These are phyloP conservation scores for Rhodotorula toruloides DNA, from an alignment of 768 basidiomycete genomes.

Conservation along the genomic window DNA sequence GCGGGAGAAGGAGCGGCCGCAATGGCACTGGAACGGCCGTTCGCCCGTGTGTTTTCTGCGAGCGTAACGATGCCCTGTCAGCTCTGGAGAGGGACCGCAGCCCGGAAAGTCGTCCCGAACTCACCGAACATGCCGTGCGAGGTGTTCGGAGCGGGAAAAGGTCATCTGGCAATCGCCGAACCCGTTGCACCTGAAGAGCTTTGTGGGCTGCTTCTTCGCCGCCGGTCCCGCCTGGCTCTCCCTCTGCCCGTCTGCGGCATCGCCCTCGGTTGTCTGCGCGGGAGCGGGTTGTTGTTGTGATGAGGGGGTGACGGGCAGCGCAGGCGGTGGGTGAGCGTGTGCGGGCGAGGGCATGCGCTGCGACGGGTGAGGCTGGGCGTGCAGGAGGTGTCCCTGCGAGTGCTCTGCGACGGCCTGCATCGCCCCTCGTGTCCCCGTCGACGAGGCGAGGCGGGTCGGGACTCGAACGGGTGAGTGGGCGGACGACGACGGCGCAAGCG, in stretches of 20 bases:
- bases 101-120: constrained; percentile 40
- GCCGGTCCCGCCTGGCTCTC: too few relatives aligned
- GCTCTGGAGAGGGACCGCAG: background rate
- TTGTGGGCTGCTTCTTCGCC: constrained; percentile 11
- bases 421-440: too few relatives aligned
- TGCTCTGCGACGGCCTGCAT: background rate
- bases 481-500: background rate
- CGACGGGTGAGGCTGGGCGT: background rate
- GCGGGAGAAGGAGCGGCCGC: constrained; percentile 88
- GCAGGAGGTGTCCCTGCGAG: background rate
- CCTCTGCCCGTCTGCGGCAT: background rate
- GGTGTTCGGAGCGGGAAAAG: constrained; percentile 89
- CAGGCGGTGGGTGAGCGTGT: background rate
- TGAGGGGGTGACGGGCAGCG: background rate
- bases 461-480: background rate
- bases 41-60: constrained; percentile 95
- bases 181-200: constrained; percentile 77
- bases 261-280: background rate
- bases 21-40: constrained; percentile 92
- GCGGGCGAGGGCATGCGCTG: too few relatives aligned
- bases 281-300: background rate
- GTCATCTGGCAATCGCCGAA: constrained; percentile 96
- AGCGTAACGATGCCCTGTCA: background rate
- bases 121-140: constrained; percentile 90
- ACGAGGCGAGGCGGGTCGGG: background rate